These are phyloP conservation scores for Yamadazyma aaseri DNA, from an alignment of 1,139 yeast species.

Conservation along the genomic window DNA sequence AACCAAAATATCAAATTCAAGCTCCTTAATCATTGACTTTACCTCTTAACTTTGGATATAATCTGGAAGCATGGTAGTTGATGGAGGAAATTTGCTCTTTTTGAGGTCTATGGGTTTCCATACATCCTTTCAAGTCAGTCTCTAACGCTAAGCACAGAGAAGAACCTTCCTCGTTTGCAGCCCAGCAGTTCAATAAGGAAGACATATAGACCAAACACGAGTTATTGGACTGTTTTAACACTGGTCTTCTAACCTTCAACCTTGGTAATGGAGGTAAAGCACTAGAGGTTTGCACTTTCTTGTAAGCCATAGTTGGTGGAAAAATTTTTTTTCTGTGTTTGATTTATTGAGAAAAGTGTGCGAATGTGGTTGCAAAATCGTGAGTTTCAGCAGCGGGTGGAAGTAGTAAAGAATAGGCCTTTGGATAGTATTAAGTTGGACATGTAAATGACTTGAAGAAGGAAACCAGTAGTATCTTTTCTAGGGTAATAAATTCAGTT, in stretches of 20 bases:
- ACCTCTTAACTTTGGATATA: constrained; percentile 76
- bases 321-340: constrained; percentile 6
- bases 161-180: constrained; percentile 86
- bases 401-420: too few species aligned
- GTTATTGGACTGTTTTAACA: constrained; percentile 55
- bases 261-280: constrained; percentile 73
- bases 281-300: constrained; percentile 28
- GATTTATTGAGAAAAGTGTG: not conserved
- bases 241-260: constrained; percentile 68
- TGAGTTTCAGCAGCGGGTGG: too few species aligned
- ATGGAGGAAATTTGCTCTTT: constrained; percentile 51
- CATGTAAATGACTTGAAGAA: too few species aligned
- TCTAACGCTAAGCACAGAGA: constrained; percentile 64
- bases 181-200: constrained; percentile 90
- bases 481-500: too few species aligned
- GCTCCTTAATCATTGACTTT: constrained; percentile 67
- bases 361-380: too few species aligned
- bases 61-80: constrained; percentile 81
- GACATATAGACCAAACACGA: constrained; percentile 83
- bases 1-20: not conserved
- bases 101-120: constrained; percentile 48
- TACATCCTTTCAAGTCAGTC: constrained; percentile 44
- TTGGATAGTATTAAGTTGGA: too few species aligned
- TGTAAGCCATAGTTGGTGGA: constrained; percentile 23
- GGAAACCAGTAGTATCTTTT: too few species aligned